These are phyloP conservation scores for Pleurotus djamor DNA, from an alignment of 768 basidiomycete species.

Conservation along the genomic window DNA sequence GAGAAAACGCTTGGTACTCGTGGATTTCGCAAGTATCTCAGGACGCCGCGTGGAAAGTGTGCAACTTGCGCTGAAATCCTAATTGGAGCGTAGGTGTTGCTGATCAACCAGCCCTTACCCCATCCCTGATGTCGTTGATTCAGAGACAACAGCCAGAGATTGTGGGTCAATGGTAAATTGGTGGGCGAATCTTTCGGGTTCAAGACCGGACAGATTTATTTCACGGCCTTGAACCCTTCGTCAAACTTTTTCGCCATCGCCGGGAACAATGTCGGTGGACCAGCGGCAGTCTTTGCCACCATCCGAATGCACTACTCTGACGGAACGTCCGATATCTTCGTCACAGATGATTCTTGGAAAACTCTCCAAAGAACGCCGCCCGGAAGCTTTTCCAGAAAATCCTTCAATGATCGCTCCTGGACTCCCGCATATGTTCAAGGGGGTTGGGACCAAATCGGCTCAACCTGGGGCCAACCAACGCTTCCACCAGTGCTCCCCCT, in stretches of 20 bases:
- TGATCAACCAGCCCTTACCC: too few relatives aligned
- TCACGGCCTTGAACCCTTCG: background rate
- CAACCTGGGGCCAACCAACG: slow-evolving; percentile 9
- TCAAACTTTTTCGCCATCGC: background rate
- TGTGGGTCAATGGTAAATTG: background rate
- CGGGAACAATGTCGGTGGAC: background rate
- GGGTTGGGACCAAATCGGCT: slow-evolving; percentile 13
- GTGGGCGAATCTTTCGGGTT: background rate
- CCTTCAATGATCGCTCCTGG: slow-evolving; percentile 21
- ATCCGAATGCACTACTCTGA: background rate
- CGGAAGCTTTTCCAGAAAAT: slow-evolving; percentile 13
- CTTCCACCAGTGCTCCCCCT: background rate
- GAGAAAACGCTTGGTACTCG: background rate
- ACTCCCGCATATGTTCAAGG: slow-evolving; percentile 16
- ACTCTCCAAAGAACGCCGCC: background rate
- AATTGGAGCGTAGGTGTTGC: background rate
- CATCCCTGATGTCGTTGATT: too few relatives aligned
- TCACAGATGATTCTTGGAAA: slow-evolving; percentile 1
- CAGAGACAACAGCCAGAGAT: background rate
- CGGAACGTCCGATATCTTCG: background rate
- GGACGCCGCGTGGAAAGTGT: background rate
- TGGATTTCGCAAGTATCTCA: background rate
- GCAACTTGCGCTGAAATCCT: background rate
- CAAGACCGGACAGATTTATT: slow-evolving; percentile 17
- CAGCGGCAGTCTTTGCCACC: background rate